These are phyloP conservation scores for Marasmius sp. DNA, from an alignment of 1,284 basidiomycete species.

Conservation along the genomic window DNA sequence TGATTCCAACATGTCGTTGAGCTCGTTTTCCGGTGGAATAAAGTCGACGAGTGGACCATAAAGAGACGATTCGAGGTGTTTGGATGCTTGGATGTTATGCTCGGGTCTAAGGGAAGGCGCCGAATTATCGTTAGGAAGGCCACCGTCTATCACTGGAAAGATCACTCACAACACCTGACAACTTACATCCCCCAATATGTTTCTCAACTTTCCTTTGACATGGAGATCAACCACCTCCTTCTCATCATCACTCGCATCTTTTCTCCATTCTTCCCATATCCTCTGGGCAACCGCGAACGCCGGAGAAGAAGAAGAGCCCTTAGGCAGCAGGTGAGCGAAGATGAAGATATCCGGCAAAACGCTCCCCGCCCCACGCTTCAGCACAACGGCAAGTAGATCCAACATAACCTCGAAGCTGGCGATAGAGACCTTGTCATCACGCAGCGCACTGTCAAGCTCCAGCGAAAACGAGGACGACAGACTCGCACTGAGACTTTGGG, in stretches of 20 bases:
- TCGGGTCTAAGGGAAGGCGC: constrained; percentile 38
- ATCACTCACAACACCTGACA: constrained; percentile 39
- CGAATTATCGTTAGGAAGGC: constrained; percentile 1
- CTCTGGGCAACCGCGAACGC: constrained; percentile 26
- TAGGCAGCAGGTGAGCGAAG: constrained; percentile 47
- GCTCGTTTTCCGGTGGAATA: constrained; percentile 47
- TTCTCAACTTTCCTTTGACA: constrained; percentile 42
- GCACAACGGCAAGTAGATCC: constrained; percentile 32
- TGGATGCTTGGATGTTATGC: constrained; percentile 41
- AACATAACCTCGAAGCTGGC: constrained; percentile 30
- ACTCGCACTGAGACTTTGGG: constrained; percentile 30
- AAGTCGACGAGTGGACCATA: constrained; percentile 45
- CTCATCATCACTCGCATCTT: constrained; percentile 17
- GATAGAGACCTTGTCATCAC: constrained; percentile 22
- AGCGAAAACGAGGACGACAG: constrained; percentile 36
- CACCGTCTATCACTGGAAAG: background rate
- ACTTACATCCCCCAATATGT: constrained; percentile 42
- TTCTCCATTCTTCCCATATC: constrained; percentile 42
- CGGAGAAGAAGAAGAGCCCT: constrained; percentile 20
- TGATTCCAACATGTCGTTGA: constrained; percentile 47
- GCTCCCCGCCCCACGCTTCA: constrained; percentile 22
- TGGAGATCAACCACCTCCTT: constrained; percentile 26
- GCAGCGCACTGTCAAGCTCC: constrained; percentile 35
- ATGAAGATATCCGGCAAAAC: constrained; percentile 47
- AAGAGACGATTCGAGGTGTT: constrained; percentile 28